Percentiles rank a stretch among this genome's conserved stretches.
These are phyloP conservation scores for Chlorella sp. DNA, from an alignment of 139 green algal species.

Conservation along the genomic window DNA sequence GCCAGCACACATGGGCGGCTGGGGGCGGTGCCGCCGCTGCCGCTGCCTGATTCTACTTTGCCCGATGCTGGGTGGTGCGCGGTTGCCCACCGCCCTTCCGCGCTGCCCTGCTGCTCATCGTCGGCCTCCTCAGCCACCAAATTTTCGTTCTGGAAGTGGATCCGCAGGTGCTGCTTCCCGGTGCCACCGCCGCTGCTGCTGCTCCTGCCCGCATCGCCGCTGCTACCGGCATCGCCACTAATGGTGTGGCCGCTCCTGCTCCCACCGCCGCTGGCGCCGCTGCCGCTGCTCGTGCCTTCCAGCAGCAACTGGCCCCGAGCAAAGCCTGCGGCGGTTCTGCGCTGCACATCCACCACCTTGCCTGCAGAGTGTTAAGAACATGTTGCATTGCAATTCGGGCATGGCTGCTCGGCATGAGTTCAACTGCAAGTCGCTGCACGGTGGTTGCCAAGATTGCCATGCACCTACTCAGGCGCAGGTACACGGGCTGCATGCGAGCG, in stretches of 20 bases:
- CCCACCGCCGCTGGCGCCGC: not conserved
- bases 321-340: slow-evolving; percentile 44
- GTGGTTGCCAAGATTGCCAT: not conserved
- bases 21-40: not conserved
- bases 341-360: slow-evolving; percentile 42
- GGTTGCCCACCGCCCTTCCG: not conserved
- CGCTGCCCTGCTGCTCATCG: not conserved
- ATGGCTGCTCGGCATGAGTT: not conserved
- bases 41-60: not conserved
- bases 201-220: too few relatives aligned
- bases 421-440: not conserved
- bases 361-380: slow-evolving; percentile 16
- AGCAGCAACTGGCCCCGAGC: slow-evolving; percentile 22
- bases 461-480: not conserved
- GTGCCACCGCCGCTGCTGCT: too few relatives aligned
- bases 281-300: not conserved
- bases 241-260: too few relatives aligned
- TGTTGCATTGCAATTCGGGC: not conserved
- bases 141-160: slow-evolving; percentile 54
- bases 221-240: too few relatives aligned
- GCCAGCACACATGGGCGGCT: not conserved
- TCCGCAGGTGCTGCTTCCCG: not conserved
- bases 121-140: slow-evolving; percentile 18
- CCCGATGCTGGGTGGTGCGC: too few relatives aligned
- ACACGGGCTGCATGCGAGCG: not conserved